Base-by-base conservation (phyloP, 192 early-diverging fungal genomes). In the Coemansia furcata region DNA sequence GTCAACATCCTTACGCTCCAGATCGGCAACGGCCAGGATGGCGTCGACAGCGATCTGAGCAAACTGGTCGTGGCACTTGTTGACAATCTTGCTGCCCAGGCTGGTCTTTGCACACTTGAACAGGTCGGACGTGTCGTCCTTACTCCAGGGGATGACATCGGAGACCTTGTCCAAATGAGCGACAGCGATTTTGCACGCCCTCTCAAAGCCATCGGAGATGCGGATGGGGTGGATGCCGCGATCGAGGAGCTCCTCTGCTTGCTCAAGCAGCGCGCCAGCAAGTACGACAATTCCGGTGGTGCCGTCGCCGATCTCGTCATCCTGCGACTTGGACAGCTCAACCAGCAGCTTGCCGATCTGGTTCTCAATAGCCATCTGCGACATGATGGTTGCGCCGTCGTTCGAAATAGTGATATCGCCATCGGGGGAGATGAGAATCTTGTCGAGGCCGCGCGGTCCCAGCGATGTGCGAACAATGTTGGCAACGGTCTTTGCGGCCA, bases 221-320 rank as follows among this genome's bases (percentile, higher is more conserved):
- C 97, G 94, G 73, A 99, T 98, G 49, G 98, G 98, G 73, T 99
- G 98, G 72, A 99, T 94, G 37, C 97, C 97, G 67, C 92, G 89
- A 72, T 98, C 94, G 70, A 99, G 84, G 59, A 99, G 85, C 65
- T 87, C 87, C 80, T 98, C 97, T 37, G 94, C 93, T 82, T 99
- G 95, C 84, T 99, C 98, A 62, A 99, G 84, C 52, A 99, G 79
- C 46, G 98, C 93, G 14, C 98, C 98, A 59, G 98, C 98, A 60
- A 99, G 89, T 36, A 99, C 98, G 74, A 98, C 98, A 70, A 99
- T 96, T 83, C 98, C 96, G 21, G 98, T 99, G 37, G 98, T 99
- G 42, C 98, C 98, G 73, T 99, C 98, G 66, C 98, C 98, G 80
- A 99, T 99, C 84, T 99, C 98, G 69, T 99, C 96, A 82, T 99